Conservation (phyloP, 805 yeast genomes). For the Wickerhamiella australiensis region DNA sequence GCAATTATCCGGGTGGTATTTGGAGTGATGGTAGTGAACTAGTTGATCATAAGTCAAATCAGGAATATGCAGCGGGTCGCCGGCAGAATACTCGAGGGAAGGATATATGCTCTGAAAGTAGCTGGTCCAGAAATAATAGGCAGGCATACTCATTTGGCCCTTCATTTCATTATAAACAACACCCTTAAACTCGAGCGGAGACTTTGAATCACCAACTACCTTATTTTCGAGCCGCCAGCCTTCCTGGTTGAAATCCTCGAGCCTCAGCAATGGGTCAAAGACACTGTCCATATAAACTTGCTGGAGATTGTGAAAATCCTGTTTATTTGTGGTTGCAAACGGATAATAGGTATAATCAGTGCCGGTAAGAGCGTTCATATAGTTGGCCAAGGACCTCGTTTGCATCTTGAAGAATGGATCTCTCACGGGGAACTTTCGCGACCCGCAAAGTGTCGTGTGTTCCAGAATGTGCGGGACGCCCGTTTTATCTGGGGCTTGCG, state of each 20-base stretch:
- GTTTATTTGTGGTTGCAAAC: constrained; percentile 80
- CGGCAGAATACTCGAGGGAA: constrained; percentile 79
- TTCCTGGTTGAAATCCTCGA: constrained; percentile 82
- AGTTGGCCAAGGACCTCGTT: constrained; percentile 83
- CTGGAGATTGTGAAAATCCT: constrained; percentile 73
- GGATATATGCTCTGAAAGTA: constrained; percentile 79
- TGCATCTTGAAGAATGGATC: constrained; percentile 98
- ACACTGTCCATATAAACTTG: constrained; percentile 83
- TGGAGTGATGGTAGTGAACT: constrained; percentile 55
- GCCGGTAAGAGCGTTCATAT: constrained; percentile 99
- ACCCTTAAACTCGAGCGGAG: constrained; percentile 73
- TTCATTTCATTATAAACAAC: constrained; percentile 98
- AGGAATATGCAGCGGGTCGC: constrained; percentile 78
- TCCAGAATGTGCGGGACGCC: constrained; percentile 95
- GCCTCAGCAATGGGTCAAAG: constrained; percentile 62
- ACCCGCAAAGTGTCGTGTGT: constrained; percentile 93
- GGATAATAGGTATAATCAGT: constrained; percentile 94
- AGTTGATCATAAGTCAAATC: constrained; percentile 62
- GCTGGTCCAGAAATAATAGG: constrained; percentile 72
- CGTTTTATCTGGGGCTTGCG: constrained; percentile 88
- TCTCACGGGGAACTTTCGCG: constrained; percentile 78
- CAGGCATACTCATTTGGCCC: constrained; percentile 84
- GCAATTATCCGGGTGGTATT: constrained; percentile 87
- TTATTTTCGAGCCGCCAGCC: constrained; percentile 93
- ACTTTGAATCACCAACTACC: constrained; percentile 40